These are phyloP conservation scores for Syzygium syzygioides DNA, from an alignment of 441 rosid species.

Conservation along the genomic window DNA sequence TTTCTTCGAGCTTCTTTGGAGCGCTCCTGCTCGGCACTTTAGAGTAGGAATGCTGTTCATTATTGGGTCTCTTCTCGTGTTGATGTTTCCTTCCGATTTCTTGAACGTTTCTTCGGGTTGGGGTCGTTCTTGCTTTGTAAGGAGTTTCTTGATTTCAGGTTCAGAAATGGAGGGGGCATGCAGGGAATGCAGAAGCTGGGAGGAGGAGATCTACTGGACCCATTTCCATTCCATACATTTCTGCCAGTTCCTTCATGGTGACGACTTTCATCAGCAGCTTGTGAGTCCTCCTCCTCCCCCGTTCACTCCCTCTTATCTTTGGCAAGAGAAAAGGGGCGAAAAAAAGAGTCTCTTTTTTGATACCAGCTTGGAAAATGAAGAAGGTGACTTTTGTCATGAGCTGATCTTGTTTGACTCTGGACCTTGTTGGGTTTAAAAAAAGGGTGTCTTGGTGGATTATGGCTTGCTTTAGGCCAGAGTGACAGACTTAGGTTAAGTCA, in stretches of 20 bases:
- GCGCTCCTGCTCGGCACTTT: not conserved
- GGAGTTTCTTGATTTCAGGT: not conserved
- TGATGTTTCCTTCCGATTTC: not conserved
- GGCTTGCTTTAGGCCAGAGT: not conserved
- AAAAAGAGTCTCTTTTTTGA: not conserved
- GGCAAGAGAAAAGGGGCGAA: not conserved
- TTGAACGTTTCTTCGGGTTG: not conserved
- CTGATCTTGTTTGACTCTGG: not conserved
- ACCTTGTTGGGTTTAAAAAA: not conserved
- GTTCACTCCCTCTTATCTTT: not conserved
- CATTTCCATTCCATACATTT: constrained; percentile 55
- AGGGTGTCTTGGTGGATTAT: not conserved
- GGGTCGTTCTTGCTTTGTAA: not conserved
- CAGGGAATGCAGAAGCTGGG: constrained; percentile 47
- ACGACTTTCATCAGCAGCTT: constrained; percentile 41
- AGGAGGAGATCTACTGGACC: constrained; percentile 64
- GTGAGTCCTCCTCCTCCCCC: constrained; percentile 24
- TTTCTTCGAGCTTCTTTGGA: not conserved
- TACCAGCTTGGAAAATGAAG: not conserved
- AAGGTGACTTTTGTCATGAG: not conserved
- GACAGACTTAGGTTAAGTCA: not conserved
- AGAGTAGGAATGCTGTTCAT: not conserved
- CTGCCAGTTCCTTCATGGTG: constrained; percentile 44
- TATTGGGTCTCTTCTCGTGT: not conserved
- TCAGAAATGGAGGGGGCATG: constrained; percentile 14